phyloP scores from a whole-genome alignment of 208 protist species.

The Acanthamoeba sp. region DNA sequence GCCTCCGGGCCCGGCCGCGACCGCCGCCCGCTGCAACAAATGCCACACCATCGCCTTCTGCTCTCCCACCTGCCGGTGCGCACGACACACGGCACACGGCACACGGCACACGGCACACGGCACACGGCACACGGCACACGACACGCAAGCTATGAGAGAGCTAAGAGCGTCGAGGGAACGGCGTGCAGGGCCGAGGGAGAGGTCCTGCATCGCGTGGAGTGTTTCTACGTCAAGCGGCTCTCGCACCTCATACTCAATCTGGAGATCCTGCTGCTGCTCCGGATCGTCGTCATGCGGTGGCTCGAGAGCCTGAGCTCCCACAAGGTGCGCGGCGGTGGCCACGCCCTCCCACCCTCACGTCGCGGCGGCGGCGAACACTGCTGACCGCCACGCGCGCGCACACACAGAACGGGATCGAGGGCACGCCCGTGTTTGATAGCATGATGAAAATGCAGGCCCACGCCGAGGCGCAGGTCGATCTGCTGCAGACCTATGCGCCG shows the following conservation, averaged over 20 bases:
- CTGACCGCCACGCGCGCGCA: too few species aligned
- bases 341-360: neutral
- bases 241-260: neutral
- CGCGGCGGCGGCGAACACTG: neutral
- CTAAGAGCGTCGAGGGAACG: neutral
- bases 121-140: too few species aligned
- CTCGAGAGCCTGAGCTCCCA: neutral
- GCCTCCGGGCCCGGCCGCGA: neutral
- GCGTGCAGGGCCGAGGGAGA: conserved; percentile 15
- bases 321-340: too few species aligned
- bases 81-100: neutral
- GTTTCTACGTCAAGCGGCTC: conserved; percentile 36
- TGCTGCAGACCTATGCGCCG: conserved; percentile 20
- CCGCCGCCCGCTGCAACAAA: neutral
- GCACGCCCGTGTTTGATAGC: conserved; percentile 17
- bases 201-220: conserved; percentile 27
- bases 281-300: conserved; percentile 36
- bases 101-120: neutral
- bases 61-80: conserved; percentile 3
- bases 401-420: neutral
- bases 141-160: neutral
- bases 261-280: conserved; percentile 30
- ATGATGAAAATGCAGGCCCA: conserved; percentile 8
- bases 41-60: conserved; percentile 43
- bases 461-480: neutral